Conservation (phyloP, 208 protist genomes). For the Crithidia sp. region DNA sequence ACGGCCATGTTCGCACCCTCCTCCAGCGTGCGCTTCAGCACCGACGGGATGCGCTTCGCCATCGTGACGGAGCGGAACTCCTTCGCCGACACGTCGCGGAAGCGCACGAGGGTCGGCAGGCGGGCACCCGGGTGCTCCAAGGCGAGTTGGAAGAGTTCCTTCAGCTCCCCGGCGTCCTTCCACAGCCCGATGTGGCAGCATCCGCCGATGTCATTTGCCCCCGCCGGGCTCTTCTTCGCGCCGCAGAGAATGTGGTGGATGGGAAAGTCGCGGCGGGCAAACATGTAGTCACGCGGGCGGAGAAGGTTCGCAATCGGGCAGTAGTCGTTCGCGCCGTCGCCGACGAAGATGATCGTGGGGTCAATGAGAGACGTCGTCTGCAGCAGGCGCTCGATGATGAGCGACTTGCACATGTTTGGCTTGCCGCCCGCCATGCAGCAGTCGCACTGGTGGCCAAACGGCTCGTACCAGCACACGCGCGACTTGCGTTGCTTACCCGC, state of each 20-base stretch:
- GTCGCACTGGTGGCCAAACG: constrained; percentile 62
- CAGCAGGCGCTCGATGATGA: constrained; percentile 76
- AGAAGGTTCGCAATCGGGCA: constrained; percentile 83
- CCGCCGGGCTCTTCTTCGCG: neutral
- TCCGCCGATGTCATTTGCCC: constrained; percentile 38
- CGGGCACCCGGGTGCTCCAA: constrained; percentile 48
- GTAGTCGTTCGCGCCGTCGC: constrained; percentile 87
- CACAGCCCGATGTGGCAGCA: constrained; percentile 84
- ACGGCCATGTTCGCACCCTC: constrained; percentile 35
- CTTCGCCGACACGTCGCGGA: constrained; percentile 56
- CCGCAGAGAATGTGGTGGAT: constrained; percentile 59
- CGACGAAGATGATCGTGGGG: constrained; percentile 87
- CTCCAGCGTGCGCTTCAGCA: constrained; percentile 60
- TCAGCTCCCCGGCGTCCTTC: constrained; percentile 66
- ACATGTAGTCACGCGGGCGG: constrained; percentile 82
- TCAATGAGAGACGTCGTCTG: constrained; percentile 79
- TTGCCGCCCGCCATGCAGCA: constrained; percentile 53
- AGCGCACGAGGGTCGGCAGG: constrained; percentile 80
- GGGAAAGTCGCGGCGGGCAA: constrained; percentile 67
- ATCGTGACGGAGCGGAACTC: constrained; percentile 85
- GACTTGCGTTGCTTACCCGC: constrained; percentile 41
- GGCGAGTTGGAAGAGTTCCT: constrained; percentile 55
- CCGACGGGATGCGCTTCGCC: constrained; percentile 53
- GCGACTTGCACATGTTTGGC: constrained; percentile 90
- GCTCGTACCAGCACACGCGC: constrained; percentile 83